Conservation (phyloP, 192 early-diverging fungal genomes). For the Endogone sp. region DNA sequence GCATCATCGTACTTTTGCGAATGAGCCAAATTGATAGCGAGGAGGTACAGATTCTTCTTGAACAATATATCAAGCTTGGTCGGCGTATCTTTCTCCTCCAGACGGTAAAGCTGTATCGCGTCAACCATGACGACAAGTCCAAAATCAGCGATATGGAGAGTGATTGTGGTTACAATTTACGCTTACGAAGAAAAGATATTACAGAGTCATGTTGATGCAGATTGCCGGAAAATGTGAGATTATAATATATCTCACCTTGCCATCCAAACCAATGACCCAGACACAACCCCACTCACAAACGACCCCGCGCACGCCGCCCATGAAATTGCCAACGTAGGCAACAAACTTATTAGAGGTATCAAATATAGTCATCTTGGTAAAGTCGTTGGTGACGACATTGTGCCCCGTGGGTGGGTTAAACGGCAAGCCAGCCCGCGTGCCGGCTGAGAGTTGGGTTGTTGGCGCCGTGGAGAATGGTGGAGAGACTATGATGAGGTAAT, state of each 20-base stretch:
- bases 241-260: slow-evolving; percentile 46
- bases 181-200: slow-evolving; percentile 2
- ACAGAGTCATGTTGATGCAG: slow-evolving; percentile 10
- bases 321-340: slow-evolving; percentile 78
- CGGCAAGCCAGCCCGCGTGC: slow-evolving; percentile 22
- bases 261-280: slow-evolving; percentile 76
- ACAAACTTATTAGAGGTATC: slow-evolving; percentile 92
- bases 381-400: slow-evolving; percentile 28
- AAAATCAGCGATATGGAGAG: not conserved
- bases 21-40: slow-evolving; percentile 85
- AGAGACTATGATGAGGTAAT: slow-evolving; percentile 70
- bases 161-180: not conserved
- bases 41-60: slow-evolving; percentile 83
- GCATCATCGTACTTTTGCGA: slow-evolving; percentile 76
- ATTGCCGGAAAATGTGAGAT: not conserved
- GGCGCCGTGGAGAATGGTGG: slow-evolving; percentile 37
- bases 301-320: slow-evolving; percentile 64
- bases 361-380: slow-evolving; percentile 71
- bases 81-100: slow-evolving; percentile 86
- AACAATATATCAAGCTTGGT: slow-evolving; percentile 87
- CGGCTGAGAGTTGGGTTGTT: slow-evolving; percentile 28
- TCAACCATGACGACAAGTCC: not conserved
- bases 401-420: slow-evolving; percentile 16
- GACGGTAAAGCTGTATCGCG: slow-evolving; percentile 63
- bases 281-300: slow-evolving; percentile 88